phyloP scores from a whole-genome alignment of 352 stramenopile species.

The Peronosclerospora sorghi region DNA sequence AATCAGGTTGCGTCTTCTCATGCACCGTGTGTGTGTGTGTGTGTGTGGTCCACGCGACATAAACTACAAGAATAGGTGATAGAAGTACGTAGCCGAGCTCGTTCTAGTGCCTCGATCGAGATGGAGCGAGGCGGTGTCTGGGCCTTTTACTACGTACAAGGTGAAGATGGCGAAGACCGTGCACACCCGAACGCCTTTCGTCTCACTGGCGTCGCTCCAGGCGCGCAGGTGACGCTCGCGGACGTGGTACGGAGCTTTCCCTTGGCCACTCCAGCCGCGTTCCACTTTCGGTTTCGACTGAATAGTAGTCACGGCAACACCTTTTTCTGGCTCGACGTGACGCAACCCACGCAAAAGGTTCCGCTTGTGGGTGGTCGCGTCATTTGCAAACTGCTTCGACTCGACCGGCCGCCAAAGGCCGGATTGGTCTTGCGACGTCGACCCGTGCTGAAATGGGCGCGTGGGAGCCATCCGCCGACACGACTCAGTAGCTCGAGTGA shows the following conservation, averaged over 20 bases:
- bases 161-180: constrained; percentile 74
- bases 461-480: constrained; percentile 13
- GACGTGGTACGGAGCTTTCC: constrained; percentile 64
- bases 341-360: constrained; percentile 42
- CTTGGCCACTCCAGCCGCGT: constrained; percentile 29
- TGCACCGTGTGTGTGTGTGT: too few relatives aligned
- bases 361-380: constrained; percentile 64
- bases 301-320: constrained; percentile 45
- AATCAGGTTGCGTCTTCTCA: too few relatives aligned
- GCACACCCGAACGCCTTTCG: constrained; percentile 76
- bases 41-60: too few relatives aligned
- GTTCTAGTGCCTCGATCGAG: too few relatives aligned
- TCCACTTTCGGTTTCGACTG: constrained; percentile 83
- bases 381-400: constrained; percentile 74
- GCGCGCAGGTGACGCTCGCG: constrained; percentile 49
- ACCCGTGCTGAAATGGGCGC: constrained; percentile 54
- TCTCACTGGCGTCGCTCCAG: constrained; percentile 8
- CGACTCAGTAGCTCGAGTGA: too few relatives aligned
- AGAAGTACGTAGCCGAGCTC: too few relatives aligned
- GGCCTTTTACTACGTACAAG: constrained; percentile 85
- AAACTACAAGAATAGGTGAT: too few relatives aligned
- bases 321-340: constrained; percentile 77
- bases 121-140: too few relatives aligned
- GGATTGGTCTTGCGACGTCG: constrained; percentile 68
- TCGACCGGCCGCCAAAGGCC: constrained; percentile 37